Percentiles rank a stretch among this genome's conserved stretches.
These are phyloP conservation scores for Clarireedia homoeocarpa DNA, from an alignment of 2,329 filamentous ascomycete genomes.

Conservation along the genomic window DNA sequence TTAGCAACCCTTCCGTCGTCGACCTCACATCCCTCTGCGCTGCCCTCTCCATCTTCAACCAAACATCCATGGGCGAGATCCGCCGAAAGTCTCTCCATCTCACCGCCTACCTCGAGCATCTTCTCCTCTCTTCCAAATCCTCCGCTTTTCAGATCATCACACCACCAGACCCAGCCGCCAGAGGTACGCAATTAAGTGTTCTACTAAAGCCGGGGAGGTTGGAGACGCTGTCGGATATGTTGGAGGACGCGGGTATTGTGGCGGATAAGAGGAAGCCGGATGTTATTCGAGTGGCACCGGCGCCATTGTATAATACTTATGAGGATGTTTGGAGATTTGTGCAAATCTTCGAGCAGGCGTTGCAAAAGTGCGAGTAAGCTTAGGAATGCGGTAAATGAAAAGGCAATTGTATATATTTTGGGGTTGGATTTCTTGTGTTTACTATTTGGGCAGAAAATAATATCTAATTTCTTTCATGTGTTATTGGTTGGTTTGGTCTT, in stretches of 20 bases:
- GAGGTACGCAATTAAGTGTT: constrained; percentile 59
- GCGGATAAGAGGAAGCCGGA: constrained; percentile 80
- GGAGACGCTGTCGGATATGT: constrained; percentile 53
- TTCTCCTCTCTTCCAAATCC: constrained; percentile 41
- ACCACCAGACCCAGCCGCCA: constrained; percentile 19
- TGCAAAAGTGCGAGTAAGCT: constrained; percentile 11
- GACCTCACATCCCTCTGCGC: constrained; percentile 70
- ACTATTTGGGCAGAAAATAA: neutral
- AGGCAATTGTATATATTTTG: neutral
- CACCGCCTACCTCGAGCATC: constrained; percentile 68
- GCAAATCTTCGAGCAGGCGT: constrained; percentile 36
- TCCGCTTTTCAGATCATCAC: constrained; percentile 38
- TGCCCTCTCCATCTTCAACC: constrained; percentile 64
- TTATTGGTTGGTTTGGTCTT: neutral
- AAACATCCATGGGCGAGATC: constrained; percentile 61
- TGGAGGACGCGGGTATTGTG: constrained; percentile 64
- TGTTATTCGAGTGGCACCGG: constrained; percentile 76
- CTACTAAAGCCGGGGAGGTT: constrained; percentile 60
- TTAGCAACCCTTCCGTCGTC: constrained; percentile 76
- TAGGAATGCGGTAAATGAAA: neutral
- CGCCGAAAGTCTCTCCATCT: constrained; percentile 63
- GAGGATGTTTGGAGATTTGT: constrained; percentile 59
- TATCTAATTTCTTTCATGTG: neutral
- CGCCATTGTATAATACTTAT: constrained; percentile 77
- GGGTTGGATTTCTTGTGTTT: neutral